Base-by-base conservation (phyloP, 2,329 filamentous ascomycete species). In the Aspergillus ustus region DNA sequence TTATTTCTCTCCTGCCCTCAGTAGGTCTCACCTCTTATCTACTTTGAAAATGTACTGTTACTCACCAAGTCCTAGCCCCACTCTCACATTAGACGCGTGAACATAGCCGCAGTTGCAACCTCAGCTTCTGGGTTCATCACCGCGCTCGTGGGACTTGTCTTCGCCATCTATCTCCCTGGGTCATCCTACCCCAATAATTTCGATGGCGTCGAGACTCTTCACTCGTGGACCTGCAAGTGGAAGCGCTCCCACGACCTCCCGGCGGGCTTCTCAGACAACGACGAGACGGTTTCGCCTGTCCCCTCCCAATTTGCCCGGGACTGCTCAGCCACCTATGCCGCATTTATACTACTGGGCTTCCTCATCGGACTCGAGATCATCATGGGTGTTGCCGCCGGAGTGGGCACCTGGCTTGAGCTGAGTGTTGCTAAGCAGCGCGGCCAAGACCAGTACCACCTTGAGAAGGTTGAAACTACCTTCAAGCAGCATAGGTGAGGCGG, bases 171-270 rank as follows among this genome's bases (percentile, higher is more conserved):
- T 65, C 72, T 63, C 6, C 74, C 73, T 1, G 67, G 64, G 22
- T 70, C 73, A n/a, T 67, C 61, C 5, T 72, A 69, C 37, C 74
- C 69, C 6, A 66, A 31, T 8, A 72, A 72, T 25, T 77, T 76
- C 57, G 69, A 61, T 40, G 28, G 63, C 1, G 72, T 72, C 37
- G 76, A 79, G 61, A 78, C 77, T 7, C 69, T 79, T n/a, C 70
- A 75, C 19, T 75, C 73, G 44, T 79, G 77, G 77, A 77, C 77
- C 7, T 79, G 77, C 64, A 79, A 77, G 59, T 79, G 76, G 76
- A 70, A 72, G 34, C 43, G 49, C 3, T 65, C 69, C 20, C 58
- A 66, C 11, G 58, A 57, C 4, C 63, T 64, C 13, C 57, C 62
- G 8, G 61, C 60, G 4, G 59, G 55, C 11, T 58, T 52, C 20